Conservation (phyloP, 345 rosid species). For the Salix dunnii region DNA sequence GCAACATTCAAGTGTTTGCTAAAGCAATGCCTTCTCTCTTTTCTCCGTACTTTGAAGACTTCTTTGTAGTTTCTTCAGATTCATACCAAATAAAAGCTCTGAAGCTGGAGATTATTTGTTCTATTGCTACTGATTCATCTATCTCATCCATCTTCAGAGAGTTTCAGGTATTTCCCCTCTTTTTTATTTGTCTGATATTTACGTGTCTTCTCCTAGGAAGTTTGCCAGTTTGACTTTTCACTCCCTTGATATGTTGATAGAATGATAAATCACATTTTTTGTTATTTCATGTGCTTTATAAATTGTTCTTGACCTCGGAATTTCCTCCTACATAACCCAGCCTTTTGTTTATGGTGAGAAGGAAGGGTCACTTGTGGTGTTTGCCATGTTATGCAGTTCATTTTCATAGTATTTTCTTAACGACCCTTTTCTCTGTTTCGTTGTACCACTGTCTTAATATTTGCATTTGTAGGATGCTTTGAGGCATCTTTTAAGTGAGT, state of each 20-base stretch:
- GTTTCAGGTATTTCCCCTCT: conserved; percentile 59
- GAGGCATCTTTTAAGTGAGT: background rate
- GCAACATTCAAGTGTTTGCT: conserved; percentile 82
- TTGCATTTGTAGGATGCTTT: background rate
- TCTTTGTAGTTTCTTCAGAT: conserved; percentile 73
- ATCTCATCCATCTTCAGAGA: conserved; percentile 69
- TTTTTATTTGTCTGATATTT: background rate
- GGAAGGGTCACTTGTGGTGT: background rate
- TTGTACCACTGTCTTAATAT: background rate
- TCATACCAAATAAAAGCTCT: conserved; percentile 74
- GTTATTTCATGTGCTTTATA: background rate
- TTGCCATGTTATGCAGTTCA: background rate
- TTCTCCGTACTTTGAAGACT: conserved; percentile 67
- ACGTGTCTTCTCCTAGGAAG: background rate
- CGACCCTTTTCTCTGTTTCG: background rate
- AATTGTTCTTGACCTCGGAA: too few species aligned
- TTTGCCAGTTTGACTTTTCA: background rate
- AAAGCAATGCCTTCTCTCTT: conserved; percentile 79
- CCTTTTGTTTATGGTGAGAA: background rate
- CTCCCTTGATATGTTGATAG: background rate
- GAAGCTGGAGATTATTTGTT: conserved; percentile 91
- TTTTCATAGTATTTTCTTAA: background rate
- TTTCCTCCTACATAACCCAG: background rate
- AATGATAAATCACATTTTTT: background rate
- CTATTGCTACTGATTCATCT: conserved; percentile 64